Conservation (phyloP, 805 yeast genomes). For the Kregervanrija pseudodelftensis region DNA sequence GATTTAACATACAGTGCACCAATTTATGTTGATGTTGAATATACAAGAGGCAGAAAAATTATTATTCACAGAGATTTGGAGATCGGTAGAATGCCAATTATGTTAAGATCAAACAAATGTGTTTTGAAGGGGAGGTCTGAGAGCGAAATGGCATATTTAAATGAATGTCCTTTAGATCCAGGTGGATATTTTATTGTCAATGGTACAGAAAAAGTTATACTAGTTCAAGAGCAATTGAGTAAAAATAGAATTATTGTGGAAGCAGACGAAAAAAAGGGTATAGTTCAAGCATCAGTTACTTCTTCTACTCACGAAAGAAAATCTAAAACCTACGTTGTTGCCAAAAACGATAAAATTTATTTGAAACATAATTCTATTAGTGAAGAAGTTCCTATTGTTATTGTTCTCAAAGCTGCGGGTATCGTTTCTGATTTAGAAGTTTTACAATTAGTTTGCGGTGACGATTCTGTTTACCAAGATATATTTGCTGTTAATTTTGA, state of each 20-base stretch:
- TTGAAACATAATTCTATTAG: slow-evolving; percentile 91
- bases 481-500: slow-evolving; percentile 89
- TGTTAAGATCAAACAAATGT: slow-evolving; percentile 92
- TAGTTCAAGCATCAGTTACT: slow-evolving; percentile 96
- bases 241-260: slow-evolving; percentile 97
- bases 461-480: slow-evolving; percentile 83
- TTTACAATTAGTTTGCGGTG: slow-evolving; percentile 90
- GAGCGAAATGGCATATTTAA: slow-evolving; percentile 74
- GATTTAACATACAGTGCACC: slow-evolving; percentile 95
- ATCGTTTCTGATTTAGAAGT: slow-evolving; percentile 87
- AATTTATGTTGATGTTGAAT: slow-evolving; percentile 92
- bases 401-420: slow-evolving; percentile 92
- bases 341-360: slow-evolving; percentile 83
- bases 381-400: slow-evolving; percentile 92
- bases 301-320: slow-evolving; percentile 98
- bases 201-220: slow-evolving; percentile 95
- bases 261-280: slow-evolving; percentile 88
- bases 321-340: slow-evolving; percentile 91
- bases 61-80: slow-evolving; percentile 85
- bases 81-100: slow-evolving; percentile 98
- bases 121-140: slow-evolving; percentile 74
- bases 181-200: slow-evolving; percentile 98
- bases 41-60: slow-evolving; percentile 89
- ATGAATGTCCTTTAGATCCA: slow-evolving; percentile 96
- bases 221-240: slow-evolving; percentile 93